Base-by-base conservation (phyloP, 257 asterid genomes). In the Misopates orontium region DNA sequence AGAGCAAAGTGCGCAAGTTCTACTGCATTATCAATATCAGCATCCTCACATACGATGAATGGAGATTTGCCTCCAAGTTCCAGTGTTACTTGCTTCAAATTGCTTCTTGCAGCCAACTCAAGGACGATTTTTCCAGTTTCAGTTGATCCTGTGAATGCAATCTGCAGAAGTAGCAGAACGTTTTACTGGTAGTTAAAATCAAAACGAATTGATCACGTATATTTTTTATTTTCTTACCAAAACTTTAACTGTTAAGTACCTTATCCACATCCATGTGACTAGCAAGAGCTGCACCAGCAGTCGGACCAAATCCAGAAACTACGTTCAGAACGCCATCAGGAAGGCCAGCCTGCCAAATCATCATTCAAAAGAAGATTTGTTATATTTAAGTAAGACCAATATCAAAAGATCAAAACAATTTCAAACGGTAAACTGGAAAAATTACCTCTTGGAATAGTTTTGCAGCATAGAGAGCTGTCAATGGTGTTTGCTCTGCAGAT, bases 11-110 rank as follows among this genome's bases (percentile, higher is more conserved):
- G 97, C 52, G 97, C 95, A 53, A 15, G 70, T 80, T 83, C 90
- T 2, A 83, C 97, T 1, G 95, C 92, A 16, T 32, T 72, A 54
- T 85, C 89, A 18, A 87, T 28, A 62, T 87, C 83, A 50, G 90
- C 97, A 79, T 89, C 97, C 45, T 89, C 91, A 17, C 77, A 87
- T 40, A 85, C 23, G 66, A 89, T 82, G 52, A 89, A 80, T 19
- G 97, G 96, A 36, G 95, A 89, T 74, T 89, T 89, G 40, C 97
- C 97, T 52, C 97, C 95, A 11, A 89, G 94, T 60, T 89, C 95
- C 1, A 89, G 89, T 14, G 97, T 83, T 7, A 89, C 95, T 3
- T 88, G 76, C 78, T 89, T 89, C 28, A 87, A 76, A 75, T 89
- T 89, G 86, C 95, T 89, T 52, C 40, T 72, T 19, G 95, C 95